Base-by-base conservation (phyloP, 2,329 filamentous ascomycete genomes). In the Aureobasidium pullulans region DNA sequence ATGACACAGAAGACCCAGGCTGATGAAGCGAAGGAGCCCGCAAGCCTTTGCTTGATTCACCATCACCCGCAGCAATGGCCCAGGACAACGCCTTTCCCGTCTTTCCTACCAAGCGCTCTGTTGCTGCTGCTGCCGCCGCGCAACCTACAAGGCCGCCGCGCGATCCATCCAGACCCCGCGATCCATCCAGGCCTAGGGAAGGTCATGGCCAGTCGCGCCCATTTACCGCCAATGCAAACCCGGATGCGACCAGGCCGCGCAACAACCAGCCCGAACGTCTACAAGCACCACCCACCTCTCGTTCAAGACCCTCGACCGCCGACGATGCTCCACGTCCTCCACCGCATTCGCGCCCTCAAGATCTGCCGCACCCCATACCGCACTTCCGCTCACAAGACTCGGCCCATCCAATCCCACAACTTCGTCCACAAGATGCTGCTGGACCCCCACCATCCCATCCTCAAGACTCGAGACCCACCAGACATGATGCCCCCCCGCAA, bases 31-130 rank as follows among this genome's bases (percentile, higher is more conserved):
- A 10, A 39, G 31, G 13, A 42, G 44, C 23, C 3, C 59, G 60
- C 6, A 67, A 62, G 52, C 64, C 70, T 57, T 65, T 72, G 48
- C 63, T 66, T 11, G 64, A 67, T 19, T 60, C 64, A 6, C 54
- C 57, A 16, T 67, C 66, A 8, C 70, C 70, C 2, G 65, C 68
- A 28, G 62, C 64, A 3, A 36, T 71, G 28, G 62, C 64, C 2
- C 69, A 69, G 53, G 77, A 80, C 65, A 80, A 76, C 62, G 76
- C 77, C 0, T 80, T 80, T 57, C 77, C 77, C 6, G 69, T 71
- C 0, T 79, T 80, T 62, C 75, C 74, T 13, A 66, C 67, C 23
- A 64, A 67, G 52, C 66, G 69, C 40, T 50, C 59, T 48, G 66
- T 65, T 23, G 64, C 65, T 49, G 32, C 47, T 36, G 46, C 46